Base-by-base conservation (phyloP, 2,329 filamentous ascomycete species). In the Lachnellula willkommii region DNA sequence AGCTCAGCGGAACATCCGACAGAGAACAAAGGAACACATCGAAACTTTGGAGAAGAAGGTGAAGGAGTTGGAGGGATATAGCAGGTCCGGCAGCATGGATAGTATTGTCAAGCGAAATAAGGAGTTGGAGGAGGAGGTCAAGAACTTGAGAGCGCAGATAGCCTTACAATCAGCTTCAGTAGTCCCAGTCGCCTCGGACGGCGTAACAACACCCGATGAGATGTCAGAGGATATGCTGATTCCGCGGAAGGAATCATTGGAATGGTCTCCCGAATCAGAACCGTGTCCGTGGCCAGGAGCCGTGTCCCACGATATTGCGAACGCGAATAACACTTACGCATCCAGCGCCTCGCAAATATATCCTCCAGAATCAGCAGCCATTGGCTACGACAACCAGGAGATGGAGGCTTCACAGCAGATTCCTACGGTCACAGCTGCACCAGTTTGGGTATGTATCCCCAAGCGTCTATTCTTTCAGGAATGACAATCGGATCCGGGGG, bases 11-110 rank as follows among this genome's bases (percentile, higher is more conserved):
- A 90, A 90, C 50, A 96, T 95, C 61, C 80, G 91, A 51, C 88
- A 90, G 70, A 81, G 91, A 64, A 95, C 90, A 40, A 93, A 91
- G 74, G 83, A 88, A 69, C 89, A 90, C 71, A 95, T 95, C 66
- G 79, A 65, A 47, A 63, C 58, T 26, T 52, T 69, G 14, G 66
- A 69, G 61, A 58, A 60, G 54, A 66, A 66, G 43, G 66, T 69
- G 14, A 65, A 63, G 57, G 67, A 69, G 49, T 52, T 67, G 26
- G 64, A 69, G 50, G 60, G 63, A n/a, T 55, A 54, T 35, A 53
- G 55, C 5, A 53, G 59, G 9, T 61, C 62, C n/a, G 53, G 58
- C n/a, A 68, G 60, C 48, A 93, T 71, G 77, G 79, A 70, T 47
- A 54, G 60, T n/a, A 53, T 68, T n/a, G 47, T 68, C 22, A 60